Conservation (phyloP, 2,329 filamentous ascomycete species). For the Sphaceloma murrayae region DNA sequence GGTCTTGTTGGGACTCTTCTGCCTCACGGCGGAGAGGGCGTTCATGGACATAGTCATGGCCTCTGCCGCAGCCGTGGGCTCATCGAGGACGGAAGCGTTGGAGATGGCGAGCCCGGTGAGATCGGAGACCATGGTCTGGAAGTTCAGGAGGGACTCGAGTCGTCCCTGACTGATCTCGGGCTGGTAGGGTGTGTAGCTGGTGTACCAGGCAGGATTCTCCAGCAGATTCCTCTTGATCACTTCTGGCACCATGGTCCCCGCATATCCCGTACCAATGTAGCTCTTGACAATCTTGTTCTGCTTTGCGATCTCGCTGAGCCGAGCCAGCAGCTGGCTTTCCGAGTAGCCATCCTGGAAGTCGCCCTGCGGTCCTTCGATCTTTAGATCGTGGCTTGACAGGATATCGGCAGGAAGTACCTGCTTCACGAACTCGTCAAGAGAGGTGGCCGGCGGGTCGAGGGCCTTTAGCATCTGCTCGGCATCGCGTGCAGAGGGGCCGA, state of each 20-base stretch:
- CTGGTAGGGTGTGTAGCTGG: slow-evolving; percentile 95
- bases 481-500: slow-evolving; percentile 65
- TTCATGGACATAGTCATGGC: slow-evolving; percentile 91
- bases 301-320: slow-evolving; percentile 46
- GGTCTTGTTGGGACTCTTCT: slow-evolving; percentile 65
- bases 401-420: slow-evolving; percentile 78
- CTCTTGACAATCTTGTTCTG: slow-evolving; percentile 55
- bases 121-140: slow-evolving; percentile 85
- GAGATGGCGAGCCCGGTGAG: slow-evolving; percentile 78
- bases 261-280: slow-evolving; percentile 83
- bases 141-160: slow-evolving; percentile 86
- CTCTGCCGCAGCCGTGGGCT: slow-evolving; percentile 85
- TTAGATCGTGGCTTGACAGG: slow-evolving; percentile 55
- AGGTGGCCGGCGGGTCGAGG: slow-evolving; percentile 62
- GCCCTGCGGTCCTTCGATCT: slow-evolving; percentile 43
- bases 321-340: slow-evolving; percentile 51
- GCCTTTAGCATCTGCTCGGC: slow-evolving; percentile 68
- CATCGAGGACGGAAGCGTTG: slow-evolving; percentile 84
- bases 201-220: slow-evolving; percentile 94
- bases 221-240: slow-evolving; percentile 90
- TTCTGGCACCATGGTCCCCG: slow-evolving; percentile 72
- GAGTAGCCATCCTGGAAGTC: slow-evolving; percentile 38
- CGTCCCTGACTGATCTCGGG: slow-evolving; percentile 94
- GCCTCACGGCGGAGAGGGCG: slow-evolving; percentile 58
- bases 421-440: slow-evolving; percentile 71